Base-by-base conservation (phyloP, 768 basidiomycete genomes). In the Russula earlei region DNA sequence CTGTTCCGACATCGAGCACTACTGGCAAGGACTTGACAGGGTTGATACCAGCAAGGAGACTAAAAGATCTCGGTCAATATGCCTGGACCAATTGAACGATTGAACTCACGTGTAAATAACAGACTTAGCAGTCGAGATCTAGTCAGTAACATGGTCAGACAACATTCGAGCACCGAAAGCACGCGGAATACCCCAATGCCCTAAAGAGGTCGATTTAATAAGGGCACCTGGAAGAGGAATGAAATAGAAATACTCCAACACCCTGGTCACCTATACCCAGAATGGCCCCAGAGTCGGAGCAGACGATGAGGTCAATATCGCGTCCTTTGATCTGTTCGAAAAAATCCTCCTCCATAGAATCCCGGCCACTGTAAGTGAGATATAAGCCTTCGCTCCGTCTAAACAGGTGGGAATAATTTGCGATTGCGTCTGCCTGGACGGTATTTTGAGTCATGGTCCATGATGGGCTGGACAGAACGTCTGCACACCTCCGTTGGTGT, bases 271-370 rank as follows among this genome's bases (percentile, higher is more conserved):
- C 82, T 54, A 84, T 83, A 15, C 91, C 91, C 10, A 94, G 72
- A 56, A 93, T 92, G 0, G 87, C 87, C 63, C 91, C 90, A 4
- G 84, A 81, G 66, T 94, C 91, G 0, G 88, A 86, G 52, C 85
- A 84, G 24, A 93, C 88, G 49, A 94, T 75, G 22, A 93, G 73
- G 58, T 92, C 85, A 52, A 93, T 80, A 25, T 83, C 71, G 25
- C 75, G 71, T 7, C 77, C 81, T 33, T 71, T 72, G 1, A 78
- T 84, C 63, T 81, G 79, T 62, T 85, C 84, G 22, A 91, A 68
- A 64, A 87, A 87, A 59, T 84, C 82, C 58, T 82, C 76, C 63
- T 90, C 87, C 84, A 91, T 90, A 7, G 73, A 68, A 41, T 87
- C 80, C 58, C 74, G 71, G 58, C 83, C 68, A 0, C 78, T 70